Evolutionary conservation across 345 rosid species (phyloP).

Genomic region (Bruguiera parviflora): DNA sequence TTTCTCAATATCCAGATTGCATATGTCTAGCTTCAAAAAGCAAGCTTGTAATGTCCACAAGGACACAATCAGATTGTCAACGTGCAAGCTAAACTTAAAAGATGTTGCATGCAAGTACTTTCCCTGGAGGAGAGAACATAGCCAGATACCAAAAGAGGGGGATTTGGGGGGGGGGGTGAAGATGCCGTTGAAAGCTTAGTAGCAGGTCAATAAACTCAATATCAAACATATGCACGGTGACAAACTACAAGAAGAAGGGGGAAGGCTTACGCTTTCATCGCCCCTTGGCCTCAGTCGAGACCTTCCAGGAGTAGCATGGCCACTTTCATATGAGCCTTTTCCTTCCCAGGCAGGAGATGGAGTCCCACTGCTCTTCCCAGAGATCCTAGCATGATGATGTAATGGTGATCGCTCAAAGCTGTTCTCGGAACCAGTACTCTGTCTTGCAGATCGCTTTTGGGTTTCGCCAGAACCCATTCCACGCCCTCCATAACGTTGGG

Average conservation of each 20-base stretch:
- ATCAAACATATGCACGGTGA: not conserved
- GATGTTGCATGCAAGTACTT: too few species aligned
- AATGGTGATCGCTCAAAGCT: constrained; percentile 14
- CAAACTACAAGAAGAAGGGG: not conserved
- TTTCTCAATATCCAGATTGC: too few species aligned
- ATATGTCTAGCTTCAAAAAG: too few species aligned
- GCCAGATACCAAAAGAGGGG: too few species aligned
- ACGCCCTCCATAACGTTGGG: constrained; percentile 4
- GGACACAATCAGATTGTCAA: too few species aligned
- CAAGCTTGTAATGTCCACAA: too few species aligned
- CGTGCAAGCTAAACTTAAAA: too few species aligned
- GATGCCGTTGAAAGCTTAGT: not conserved
- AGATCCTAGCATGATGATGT: constrained; percentile 6
- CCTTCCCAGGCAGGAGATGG: constrained; percentile 18
- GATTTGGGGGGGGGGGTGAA: not conserved
- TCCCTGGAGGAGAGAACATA: too few species aligned
- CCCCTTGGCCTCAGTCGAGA: constrained; percentile 21
- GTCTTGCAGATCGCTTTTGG: constrained; percentile 1
- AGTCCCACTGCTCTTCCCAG: constrained; percentile 16
- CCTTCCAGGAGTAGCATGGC: constrained; percentile 23
- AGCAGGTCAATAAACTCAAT: not conserved
- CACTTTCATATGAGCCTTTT: constrained; percentile 14
- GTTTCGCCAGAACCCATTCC: constrained; percentile 8
- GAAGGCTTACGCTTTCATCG: constrained; percentile 21
- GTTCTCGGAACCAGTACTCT: constrained; percentile 9